Conservation (phyloP, 2,329 filamentous ascomycete genomes). For the Chaetothyriales sp. region DNA sequence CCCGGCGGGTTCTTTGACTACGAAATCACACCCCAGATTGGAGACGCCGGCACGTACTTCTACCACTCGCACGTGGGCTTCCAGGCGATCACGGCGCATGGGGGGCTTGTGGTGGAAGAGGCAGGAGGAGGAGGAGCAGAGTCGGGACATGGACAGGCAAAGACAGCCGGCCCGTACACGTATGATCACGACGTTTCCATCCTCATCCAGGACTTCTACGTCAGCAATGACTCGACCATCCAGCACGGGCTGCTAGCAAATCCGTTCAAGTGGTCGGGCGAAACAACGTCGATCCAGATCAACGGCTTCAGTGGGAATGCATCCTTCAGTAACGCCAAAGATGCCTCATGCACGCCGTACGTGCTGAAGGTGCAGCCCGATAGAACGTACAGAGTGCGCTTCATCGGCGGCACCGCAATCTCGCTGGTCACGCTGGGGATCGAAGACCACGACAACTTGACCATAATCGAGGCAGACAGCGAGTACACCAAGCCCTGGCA, state of each 20-base stretch:
- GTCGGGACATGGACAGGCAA: too few species aligned
- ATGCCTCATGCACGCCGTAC: slow-evolving; percentile 28
- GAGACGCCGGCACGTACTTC: slow-evolving; percentile 49
- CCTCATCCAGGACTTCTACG: slow-evolving; percentile 42
- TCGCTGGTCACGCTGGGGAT: slow-evolving; percentile 41
- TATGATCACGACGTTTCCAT: slow-evolving; percentile 48
- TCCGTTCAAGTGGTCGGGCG: slow-evolving; percentile 45
- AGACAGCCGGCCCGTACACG: slow-evolving; percentile 36
- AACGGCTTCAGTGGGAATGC: slow-evolving; percentile 40
- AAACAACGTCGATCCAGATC: slow-evolving; percentile 41
- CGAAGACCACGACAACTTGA: slow-evolving; percentile 40
- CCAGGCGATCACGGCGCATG: slow-evolving; percentile 43
- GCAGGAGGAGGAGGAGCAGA: too few species aligned
- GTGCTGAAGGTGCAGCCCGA: slow-evolving; percentile 45
- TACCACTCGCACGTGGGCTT: slow-evolving; percentile 54
- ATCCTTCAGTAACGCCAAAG: slow-evolving; percentile 23
- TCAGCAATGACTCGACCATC: slow-evolving; percentile 37
- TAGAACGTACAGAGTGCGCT: slow-evolving; percentile 46
- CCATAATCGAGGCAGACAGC: slow-evolving; percentile 47
- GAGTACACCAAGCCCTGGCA: slow-evolving; percentile 18
- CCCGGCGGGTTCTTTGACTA: slow-evolving; percentile 51
- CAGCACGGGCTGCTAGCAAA: slow-evolving; percentile 33
- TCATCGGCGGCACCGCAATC: slow-evolving; percentile 42
- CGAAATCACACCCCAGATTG: slow-evolving; percentile 38
- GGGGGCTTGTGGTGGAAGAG: slow-evolving; percentile 43